These are phyloP conservation scores for Magnusiomyces sp. DNA, from an alignment of 1,139 yeast species.

Conservation along the genomic window DNA sequence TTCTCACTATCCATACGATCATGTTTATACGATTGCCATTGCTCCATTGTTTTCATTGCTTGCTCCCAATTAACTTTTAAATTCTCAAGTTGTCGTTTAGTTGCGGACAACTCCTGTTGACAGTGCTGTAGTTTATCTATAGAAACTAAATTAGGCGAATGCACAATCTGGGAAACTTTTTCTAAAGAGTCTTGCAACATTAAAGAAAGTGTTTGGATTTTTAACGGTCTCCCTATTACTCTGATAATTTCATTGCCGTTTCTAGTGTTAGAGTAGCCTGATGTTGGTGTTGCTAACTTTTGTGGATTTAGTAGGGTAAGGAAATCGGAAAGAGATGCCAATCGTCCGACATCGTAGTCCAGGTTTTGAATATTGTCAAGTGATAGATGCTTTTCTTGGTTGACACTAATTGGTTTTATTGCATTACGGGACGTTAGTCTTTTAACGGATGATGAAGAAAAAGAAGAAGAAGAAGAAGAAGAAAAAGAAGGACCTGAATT, in stretches of 20 bases:
- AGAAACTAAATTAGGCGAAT: neutral
- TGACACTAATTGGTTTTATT: too few relatives aligned
- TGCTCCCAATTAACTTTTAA: neutral
- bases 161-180: neutral
- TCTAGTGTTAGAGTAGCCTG: neutral
- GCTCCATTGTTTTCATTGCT: conserved; percentile 4
- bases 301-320: neutral
- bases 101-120: neutral
- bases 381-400: too few relatives aligned
- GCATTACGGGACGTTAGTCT: too few relatives aligned
- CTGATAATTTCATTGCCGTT: neutral
- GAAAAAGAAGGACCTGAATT: too few relatives aligned
- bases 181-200: neutral
- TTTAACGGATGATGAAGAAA: too few relatives aligned
- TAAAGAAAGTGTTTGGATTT: neutral
- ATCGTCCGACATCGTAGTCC: neutral
- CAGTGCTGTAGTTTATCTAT: neutral
- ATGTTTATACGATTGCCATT: conserved; percentile 5
- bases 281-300: too few relatives aligned
- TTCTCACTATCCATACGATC: neutral
- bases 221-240: neutral
- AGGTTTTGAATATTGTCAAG: neutral
- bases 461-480: too few relatives aligned
- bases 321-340: neutral
- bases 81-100: neutral